These are phyloP conservation scores for Boletellus ananas DNA, from an alignment of 768 basidiomycete species.

Conservation along the genomic window DNA sequence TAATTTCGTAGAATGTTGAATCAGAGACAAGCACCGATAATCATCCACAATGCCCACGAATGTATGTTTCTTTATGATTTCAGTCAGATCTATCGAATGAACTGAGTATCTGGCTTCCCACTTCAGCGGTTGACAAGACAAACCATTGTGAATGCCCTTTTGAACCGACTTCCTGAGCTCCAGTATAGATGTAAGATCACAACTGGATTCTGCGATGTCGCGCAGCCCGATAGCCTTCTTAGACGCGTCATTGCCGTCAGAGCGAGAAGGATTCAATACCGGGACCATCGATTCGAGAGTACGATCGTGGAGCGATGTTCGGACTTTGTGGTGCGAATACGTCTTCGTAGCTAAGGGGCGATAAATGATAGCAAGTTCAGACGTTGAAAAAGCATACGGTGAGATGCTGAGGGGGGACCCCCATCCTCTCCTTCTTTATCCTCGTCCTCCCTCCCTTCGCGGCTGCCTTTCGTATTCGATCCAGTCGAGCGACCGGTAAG, in stretches of 20 bases:
- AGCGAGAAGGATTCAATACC: slow-evolving; percentile 51
- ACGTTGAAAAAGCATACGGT: slow-evolving; percentile 17
- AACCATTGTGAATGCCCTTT: slow-evolving; percentile 69
- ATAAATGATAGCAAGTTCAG: slow-evolving; percentile 3
- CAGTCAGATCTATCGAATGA: slow-evolving; percentile 58
- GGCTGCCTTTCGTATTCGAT: slow-evolving; percentile 14
- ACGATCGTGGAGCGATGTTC: slow-evolving; percentile 81
- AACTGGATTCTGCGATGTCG: slow-evolving; percentile 72
- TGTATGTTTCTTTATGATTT: slow-evolving; percentile 81
- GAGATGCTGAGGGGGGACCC: slow-evolving; percentile 20
- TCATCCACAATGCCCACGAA: slow-evolving; percentile 92
- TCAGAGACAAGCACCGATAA: slow-evolving; percentile 65
- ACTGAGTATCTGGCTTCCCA: background rate
- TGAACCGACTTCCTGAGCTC: slow-evolving; percentile 56
- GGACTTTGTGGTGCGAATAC: slow-evolving; percentile 85
- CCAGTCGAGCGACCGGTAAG: slow-evolving; percentile 51
- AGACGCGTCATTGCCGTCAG: slow-evolving; percentile 23
- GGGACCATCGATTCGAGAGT: slow-evolving; percentile 97
- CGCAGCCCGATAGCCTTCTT: slow-evolving; percentile 30
- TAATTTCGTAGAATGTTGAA: slow-evolving; percentile 85
- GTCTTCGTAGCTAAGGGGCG: slow-evolving; percentile 40
- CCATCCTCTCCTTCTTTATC: slow-evolving; percentile 32
- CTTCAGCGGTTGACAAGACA: slow-evolving; percentile 20
- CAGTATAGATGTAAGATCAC: slow-evolving; percentile 70
- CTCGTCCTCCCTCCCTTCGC: slow-evolving; percentile 40